These are phyloP conservation scores for Dimocarpus longan DNA, from an alignment of 345 rosid genomes.

Conservation along the genomic window DNA sequence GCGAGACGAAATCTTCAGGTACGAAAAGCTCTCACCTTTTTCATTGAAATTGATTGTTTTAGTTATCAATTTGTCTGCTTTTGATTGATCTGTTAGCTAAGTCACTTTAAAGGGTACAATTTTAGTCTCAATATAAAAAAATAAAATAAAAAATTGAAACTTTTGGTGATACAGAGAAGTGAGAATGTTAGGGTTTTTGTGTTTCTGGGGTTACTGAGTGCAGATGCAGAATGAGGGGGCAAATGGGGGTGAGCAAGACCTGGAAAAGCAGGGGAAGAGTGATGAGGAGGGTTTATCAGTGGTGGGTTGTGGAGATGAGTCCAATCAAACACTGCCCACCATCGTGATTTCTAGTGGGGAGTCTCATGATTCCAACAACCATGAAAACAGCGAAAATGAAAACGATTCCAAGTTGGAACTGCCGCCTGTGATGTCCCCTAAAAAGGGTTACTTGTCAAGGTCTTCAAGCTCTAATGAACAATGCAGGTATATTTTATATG, in stretches of 20 bases:
- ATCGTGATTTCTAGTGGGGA: constrained; percentile 56
- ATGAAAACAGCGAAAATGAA: constrained; percentile 22
- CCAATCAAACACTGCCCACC: constrained; percentile 30
- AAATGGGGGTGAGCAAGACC: constrained; percentile 34
- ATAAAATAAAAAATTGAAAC: not conserved
- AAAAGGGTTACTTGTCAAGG: constrained; percentile 57
- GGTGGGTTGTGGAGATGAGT: constrained; percentile 21
- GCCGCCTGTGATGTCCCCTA: constrained; percentile 34
- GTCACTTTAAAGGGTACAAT: not conserved
- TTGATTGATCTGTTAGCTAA: not conserved
- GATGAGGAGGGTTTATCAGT: constrained; percentile 23
- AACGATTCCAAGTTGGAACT: constrained; percentile 35
- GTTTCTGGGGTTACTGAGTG: constrained; percentile 5
- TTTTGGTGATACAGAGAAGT: not conserved
- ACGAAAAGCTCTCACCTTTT: not conserved
- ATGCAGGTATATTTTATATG: constrained; percentile 54
- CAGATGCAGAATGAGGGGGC: constrained; percentile 52
- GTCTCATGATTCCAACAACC: constrained; percentile 27
- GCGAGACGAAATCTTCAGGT: not conserved
- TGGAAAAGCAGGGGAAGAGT: constrained; percentile 53
- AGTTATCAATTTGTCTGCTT: not conserved
- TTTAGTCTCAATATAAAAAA: not conserved
- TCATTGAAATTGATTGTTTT: not conserved
- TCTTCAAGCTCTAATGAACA: constrained; percentile 65
- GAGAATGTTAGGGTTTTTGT: not conserved